These are phyloP conservation scores for Fusarium sarcochroum DNA, from an alignment of 2,329 filamentous ascomycete species.

Conservation along the genomic window DNA sequence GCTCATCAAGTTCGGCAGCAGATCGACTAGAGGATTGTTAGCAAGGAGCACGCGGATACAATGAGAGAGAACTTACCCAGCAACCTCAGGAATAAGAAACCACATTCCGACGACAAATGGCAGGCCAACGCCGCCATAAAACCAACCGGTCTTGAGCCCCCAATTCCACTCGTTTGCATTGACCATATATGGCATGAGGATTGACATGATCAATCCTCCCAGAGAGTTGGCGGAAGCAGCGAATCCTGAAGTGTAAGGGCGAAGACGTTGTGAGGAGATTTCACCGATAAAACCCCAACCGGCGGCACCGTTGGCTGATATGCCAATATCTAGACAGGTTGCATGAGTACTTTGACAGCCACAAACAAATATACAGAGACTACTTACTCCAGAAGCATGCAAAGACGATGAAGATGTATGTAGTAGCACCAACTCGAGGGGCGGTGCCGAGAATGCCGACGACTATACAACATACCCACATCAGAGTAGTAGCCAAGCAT, in stretches of 20 bases:
- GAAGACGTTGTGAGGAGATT: conserved; percentile 54
- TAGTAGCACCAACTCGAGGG: conserved; percentile 8
- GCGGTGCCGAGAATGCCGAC: conserved; percentile 35
- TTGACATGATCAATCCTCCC: too few species aligned
- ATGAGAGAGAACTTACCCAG: conserved; percentile 14
- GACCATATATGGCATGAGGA: conserved; percentile 52
- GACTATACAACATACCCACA: conserved; percentile 12
- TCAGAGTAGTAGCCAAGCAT: conserved; percentile 27
- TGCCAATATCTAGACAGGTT: conserved; percentile 14
- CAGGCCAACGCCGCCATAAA: conserved; percentile 47
- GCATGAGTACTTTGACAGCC: too few species aligned
- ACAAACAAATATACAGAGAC: too few species aligned
- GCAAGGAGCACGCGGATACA: too few species aligned
- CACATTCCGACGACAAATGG: conserved; percentile 48
- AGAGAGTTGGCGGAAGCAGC: conserved; percentile 33
- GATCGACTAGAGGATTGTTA: too few species aligned
- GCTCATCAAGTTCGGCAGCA: too few species aligned
- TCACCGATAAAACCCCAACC: conserved; percentile 54
- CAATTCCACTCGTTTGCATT: conserved; percentile 51
- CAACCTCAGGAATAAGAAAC: conserved; percentile 50
- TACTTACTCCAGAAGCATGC: conserved; percentile 31
- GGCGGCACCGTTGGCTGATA: conserved; percentile 27
- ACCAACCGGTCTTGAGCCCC: conserved; percentile 52
- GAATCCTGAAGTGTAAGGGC: conserved; percentile 52
- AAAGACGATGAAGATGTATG: conserved; percentile 32